These are phyloP conservation scores for Cystobasidium slooffiae DNA, from an alignment of 1,284 basidiomycete species.

Conservation along the genomic window DNA sequence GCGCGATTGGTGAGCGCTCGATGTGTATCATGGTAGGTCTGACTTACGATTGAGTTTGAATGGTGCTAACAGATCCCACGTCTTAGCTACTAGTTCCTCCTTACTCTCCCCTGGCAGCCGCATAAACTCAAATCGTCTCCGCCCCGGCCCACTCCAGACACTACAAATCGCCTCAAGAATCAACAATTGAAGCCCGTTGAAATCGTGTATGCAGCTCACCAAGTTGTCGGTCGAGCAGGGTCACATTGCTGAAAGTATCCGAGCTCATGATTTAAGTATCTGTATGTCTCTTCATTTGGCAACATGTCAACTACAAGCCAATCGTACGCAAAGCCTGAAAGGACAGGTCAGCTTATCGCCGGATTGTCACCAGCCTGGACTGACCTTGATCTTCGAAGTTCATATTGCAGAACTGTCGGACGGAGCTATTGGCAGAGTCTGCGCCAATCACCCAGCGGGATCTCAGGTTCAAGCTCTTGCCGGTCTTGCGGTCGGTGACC, in stretches of 20 bases:
- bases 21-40: not conserved
- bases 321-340: not conserved
- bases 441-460: not conserved
- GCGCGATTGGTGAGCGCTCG: not conserved
- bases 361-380: not conserved
- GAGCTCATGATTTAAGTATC: not conserved
- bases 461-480: not conserved
- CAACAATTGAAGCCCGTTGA: not conserved
- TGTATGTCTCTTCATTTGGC: conserved; percentile 1
- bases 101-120: conserved; percentile 1
- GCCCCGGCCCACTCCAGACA: conserved; percentile 5
- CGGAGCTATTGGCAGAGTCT: not conserved
- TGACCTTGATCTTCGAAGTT: not conserved
- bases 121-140: conserved; percentile 4
- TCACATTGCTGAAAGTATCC: conserved; percentile 1
- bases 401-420: not conserved
- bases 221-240: not conserved
- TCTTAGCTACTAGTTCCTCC: not conserved
- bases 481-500: not conserved
- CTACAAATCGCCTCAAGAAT: not conserved
- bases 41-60: conserved; percentile 1
- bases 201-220: not conserved
- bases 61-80: not conserved
- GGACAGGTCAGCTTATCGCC: too few species aligned
- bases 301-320: conserved; percentile 3